These are phyloP conservation scores for Kluyveromyces nonfermentans DNA, from an alignment of 805 yeast genomes.

Conservation along the genomic window DNA sequence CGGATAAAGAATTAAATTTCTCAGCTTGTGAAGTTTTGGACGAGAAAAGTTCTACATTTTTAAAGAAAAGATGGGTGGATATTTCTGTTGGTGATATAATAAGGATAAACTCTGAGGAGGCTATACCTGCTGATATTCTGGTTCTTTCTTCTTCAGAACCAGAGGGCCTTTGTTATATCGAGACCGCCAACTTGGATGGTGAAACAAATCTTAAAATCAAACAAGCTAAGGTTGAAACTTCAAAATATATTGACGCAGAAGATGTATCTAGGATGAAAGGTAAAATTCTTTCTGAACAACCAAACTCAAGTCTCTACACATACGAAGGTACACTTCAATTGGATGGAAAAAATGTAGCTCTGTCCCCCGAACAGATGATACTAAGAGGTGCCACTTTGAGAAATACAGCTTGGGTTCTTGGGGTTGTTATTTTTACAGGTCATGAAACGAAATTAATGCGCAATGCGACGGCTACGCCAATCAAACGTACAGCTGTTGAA, in stretches of 20 bases:
- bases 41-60: slow-evolving; percentile 51
- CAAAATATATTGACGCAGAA: slow-evolving; percentile 55
- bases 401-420: slow-evolving; percentile 93
- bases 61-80: slow-evolving; percentile 68
- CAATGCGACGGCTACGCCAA: slow-evolving; percentile 97
- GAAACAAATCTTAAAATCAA: slow-evolving; percentile 95
- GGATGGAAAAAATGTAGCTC: slow-evolving; percentile 52
- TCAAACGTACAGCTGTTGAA: slow-evolving; percentile 94
- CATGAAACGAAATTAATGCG: slow-evolving; percentile 98
- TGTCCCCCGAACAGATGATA: slow-evolving; percentile 84
- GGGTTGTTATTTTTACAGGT: slow-evolving; percentile 90
- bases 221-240: slow-evolving; percentile 75
- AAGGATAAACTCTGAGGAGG: slow-evolving; percentile 73
- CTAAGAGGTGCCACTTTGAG: slow-evolving; percentile 92
- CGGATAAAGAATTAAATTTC: slow-evolving; percentile 82
- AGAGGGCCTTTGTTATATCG: slow-evolving; percentile 94
- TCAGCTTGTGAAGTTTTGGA: slow-evolving; percentile 61
- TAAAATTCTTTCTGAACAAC: slow-evolving; percentile 72
- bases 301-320: slow-evolving; percentile 88
- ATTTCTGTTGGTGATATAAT: slow-evolving; percentile 89
- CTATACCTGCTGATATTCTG: slow-evolving; percentile 88
- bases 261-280: slow-evolving; percentile 49
- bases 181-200: slow-evolving; percentile 95
- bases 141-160: slow-evolving; percentile 91
- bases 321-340: slow-evolving; percentile 76